These are phyloP conservation scores for Talaromyces trachyspermus DNA, from an alignment of 495 filamentous ascomycete species.

Conservation along the genomic window DNA sequence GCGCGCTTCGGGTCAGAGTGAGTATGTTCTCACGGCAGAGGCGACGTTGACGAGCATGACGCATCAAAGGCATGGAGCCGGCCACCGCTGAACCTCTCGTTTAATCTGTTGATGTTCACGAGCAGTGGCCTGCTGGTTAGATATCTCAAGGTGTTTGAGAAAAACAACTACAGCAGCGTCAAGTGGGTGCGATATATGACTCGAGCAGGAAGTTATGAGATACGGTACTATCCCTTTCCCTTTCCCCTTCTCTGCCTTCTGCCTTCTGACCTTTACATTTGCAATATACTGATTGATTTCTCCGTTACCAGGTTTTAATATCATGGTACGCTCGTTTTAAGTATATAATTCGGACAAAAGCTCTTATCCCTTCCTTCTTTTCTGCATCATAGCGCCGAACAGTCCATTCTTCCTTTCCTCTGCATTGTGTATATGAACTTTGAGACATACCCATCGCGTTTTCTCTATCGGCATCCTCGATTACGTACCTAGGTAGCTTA, in stretches of 20 bases:
- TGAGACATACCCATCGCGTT: too few relatives aligned
- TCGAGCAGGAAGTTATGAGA: constrained; percentile 61
- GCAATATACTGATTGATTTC: too few relatives aligned
- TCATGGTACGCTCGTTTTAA: too few relatives aligned
- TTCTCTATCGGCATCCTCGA: too few relatives aligned
- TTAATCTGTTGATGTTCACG: constrained; percentile 96
- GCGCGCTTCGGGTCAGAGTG: constrained; percentile 90
- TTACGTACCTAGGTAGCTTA: too few relatives aligned
- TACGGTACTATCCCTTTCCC: constrained; percentile 32
- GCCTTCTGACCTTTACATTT: background rate
- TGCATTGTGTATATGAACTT: too few relatives aligned
- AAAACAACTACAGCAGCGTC: constrained; percentile 95
- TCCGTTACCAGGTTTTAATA: too few relatives aligned
- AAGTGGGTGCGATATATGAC: constrained; percentile 99
- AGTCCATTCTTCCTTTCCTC: too few relatives aligned
- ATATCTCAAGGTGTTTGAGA: constrained; percentile 99
- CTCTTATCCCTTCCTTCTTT: too few relatives aligned
- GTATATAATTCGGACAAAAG: background rate
- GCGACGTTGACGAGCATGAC: constrained; percentile 94
- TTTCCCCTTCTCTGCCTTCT: background rate
- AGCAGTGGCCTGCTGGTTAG: constrained; percentile 84
- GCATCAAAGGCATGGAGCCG: constrained; percentile 94
- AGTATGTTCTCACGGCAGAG: constrained; percentile 91
- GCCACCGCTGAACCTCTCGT: constrained; percentile 85
- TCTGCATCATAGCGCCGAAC: too few relatives aligned